Base-by-base conservation (phyloP, 768 basidiomycete genomes). In the Boletus rubescentipes region DNA sequence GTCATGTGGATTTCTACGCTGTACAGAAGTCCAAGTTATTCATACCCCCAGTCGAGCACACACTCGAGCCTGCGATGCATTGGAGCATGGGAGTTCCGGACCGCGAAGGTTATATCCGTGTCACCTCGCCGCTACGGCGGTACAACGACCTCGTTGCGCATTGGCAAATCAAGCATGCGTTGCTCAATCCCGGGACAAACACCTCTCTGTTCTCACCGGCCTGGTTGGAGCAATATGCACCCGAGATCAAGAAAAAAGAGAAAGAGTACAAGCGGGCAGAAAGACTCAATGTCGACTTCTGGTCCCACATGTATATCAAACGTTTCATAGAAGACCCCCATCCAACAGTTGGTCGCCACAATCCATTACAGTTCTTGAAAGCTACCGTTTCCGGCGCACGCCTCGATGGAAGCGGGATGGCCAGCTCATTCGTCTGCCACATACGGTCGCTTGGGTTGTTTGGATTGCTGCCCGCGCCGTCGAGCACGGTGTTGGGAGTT, bases 101-200 rank as follows among this genome's bases (percentile, higher is more conserved):
- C 2, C 81, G 82, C 38, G 87, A 88, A 58, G 95, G 95, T 4
- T 99, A 99, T 67, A 72, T 79, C 16, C 82, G 90, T 20, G 84
- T 81, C 9, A 98, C 97, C 9, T 92, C 89, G 6, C 97, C 97
- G 0, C 73, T 99, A 40, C 81, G 97, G 38, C 84, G 97, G 40
- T 97, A 84, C 69, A 71, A 73, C 34, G 97, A 99, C 69, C 68
- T 97, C 51, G 68, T 94, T 12, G 73, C 75, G 10, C 97, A 98
- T 72, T 99, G 94, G 93, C 95, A 98, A 68, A 83, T 99, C 71
- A 95, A 97, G 65, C 75, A 85, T 46, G 81, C 80, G 6, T 70
- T 98, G 11, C 72, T 88, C 8, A 71, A 67, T 12, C 67, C 65
- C 8, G 59, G 53, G 35, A 69, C 75, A 6, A 53, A 51, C 42